These are phyloP conservation scores for Komagataella phaffii DNA, from an alignment of 805 yeast genomes.

Conservation along the genomic window DNA sequence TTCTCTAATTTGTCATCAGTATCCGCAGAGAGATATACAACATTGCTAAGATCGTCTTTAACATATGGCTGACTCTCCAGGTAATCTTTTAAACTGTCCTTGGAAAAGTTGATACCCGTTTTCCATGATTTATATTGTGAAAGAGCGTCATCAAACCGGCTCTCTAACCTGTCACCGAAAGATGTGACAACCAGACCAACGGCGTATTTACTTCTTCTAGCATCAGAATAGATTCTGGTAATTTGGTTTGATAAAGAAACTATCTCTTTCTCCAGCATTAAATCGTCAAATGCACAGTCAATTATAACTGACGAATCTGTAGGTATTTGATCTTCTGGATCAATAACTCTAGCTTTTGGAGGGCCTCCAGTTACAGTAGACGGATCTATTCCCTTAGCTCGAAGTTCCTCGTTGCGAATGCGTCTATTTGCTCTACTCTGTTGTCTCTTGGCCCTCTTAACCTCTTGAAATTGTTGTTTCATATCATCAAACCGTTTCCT, in stretches of 20 bases:
- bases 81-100: constrained; percentile 20
- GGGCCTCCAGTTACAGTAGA: constrained; percentile 19
- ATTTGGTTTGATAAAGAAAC: constrained; percentile 70
- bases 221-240: constrained; percentile 70
- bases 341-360: constrained; percentile 14
- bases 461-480: constrained; percentile 23
- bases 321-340: constrained; percentile 30
- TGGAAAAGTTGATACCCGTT: constrained; percentile 29
- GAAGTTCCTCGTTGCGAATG: constrained; percentile 18
- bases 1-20: constrained; percentile 55
- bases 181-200: constrained; percentile 50
- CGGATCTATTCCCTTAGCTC: constrained; percentile 23
- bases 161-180: constrained; percentile 50
- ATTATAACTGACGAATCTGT: constrained; percentile 46
- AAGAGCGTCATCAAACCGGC: constrained; percentile 54
- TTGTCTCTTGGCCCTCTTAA: constrained; percentile 42
- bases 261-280: constrained; percentile 66
- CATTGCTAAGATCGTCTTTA: constrained; percentile 20
- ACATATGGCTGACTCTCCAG: constrained; percentile 13
- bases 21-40: constrained; percentile 76
- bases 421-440: constrained; percentile 17
- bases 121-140: constrained; percentile 58
- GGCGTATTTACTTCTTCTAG: constrained; percentile 42
- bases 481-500: background rate
- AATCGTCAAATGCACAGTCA: constrained; percentile 85